Evolutionary conservation across 1,284 basidiomycete species (phyloP).

Genomic region (Xerocomus amazonicus): DNA sequence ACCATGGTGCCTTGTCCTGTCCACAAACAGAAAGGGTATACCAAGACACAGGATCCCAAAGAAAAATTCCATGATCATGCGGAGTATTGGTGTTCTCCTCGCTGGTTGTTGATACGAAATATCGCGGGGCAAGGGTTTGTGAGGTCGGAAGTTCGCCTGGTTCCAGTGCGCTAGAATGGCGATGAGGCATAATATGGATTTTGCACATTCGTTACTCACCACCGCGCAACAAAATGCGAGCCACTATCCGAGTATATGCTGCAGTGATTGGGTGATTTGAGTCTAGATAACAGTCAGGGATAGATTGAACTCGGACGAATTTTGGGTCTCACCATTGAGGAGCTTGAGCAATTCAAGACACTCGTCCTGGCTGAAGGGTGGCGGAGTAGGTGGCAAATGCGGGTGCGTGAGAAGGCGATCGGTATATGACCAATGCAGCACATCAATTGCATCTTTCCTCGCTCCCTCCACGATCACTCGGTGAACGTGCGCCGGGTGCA

Average conservation of each 20-base stretch:
- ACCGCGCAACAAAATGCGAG: constrained; percentile 63
- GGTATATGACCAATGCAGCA: constrained; percentile 71
- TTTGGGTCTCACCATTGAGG: constrained; percentile 44
- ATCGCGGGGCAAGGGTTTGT: constrained; percentile 57
- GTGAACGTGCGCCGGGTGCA: constrained; percentile 64
- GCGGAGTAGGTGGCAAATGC: constrained; percentile 39
- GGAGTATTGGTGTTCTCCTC: constrained; percentile 43
- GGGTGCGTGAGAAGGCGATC: constrained; percentile 65
- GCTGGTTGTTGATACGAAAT: constrained; percentile 31
- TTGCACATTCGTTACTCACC: constrained; percentile 39
- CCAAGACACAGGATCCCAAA: constrained; percentile 64
- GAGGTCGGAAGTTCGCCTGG: constrained; percentile 62
- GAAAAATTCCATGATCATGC: constrained; percentile 52
- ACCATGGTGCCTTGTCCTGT: constrained; percentile 41
- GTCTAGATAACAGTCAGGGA: constrained; percentile 25
- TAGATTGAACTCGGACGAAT: constrained; percentile 8
- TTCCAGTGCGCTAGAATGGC: constrained; percentile 61
- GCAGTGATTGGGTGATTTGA: constrained; percentile 37
- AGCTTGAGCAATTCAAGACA: constrained; percentile 65
- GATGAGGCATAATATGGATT: constrained; percentile 2
- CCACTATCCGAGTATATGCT: constrained; percentile 64
- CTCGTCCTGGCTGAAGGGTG: constrained; percentile 69
- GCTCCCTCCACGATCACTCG: constrained; percentile 45
- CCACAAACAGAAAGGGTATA: constrained; percentile 67
- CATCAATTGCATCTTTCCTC: constrained; percentile 62